Evolutionary conservation across 2,329 filamentous ascomycete species (phyloP), one percentile per base, ranked within the genome.

Genomic region (Podosphaera aphanis): DNA sequence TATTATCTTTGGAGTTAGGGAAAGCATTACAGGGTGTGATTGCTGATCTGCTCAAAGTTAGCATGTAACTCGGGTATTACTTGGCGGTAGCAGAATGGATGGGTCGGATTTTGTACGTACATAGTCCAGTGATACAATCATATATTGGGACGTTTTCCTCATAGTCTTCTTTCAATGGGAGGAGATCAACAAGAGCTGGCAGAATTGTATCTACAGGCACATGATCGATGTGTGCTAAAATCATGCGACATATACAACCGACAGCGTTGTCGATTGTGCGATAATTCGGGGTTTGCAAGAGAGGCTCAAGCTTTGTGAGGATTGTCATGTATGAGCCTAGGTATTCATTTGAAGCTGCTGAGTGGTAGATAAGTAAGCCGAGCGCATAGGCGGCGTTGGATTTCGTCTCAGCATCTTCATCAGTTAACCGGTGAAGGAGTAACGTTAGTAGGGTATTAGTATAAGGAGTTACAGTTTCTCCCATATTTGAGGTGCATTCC

Each of bases 111-210:
- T 29, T 29, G 11, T 29, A 72, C 76, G 67, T 68, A 80, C 75
- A 94, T 52, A 95, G 72, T 62, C 81, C 77, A 62, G 83, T 79
- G 57, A 98, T 79, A 74, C 86, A 92, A 61, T 80, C 73, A 65
- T 80, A 98, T 49, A 95, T 77, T 7, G 90, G 85, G 56, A 83
- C 83, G 64, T 98, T 95, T 73, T 95, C 90, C 63, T 94, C 85
- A 56, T 74, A 95, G 62, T 95, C 90, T 60, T 93, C 86, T 62
- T 82, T 83, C 50, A 95, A 69, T 8, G 90, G 90, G 33, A 95
- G 72, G 23, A 86, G 71, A 49, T 73, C 72, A 47, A 92, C 72
- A 23, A 95, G 65, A 1, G 75, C 76, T 21, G 88, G 86, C 1
- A 98, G 72, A 18, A 93, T 83, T 49, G 93, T 77, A 35, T 71